Conservation (phyloP, 805 yeast genomes). For the Saturnispora dispora region DNA sequence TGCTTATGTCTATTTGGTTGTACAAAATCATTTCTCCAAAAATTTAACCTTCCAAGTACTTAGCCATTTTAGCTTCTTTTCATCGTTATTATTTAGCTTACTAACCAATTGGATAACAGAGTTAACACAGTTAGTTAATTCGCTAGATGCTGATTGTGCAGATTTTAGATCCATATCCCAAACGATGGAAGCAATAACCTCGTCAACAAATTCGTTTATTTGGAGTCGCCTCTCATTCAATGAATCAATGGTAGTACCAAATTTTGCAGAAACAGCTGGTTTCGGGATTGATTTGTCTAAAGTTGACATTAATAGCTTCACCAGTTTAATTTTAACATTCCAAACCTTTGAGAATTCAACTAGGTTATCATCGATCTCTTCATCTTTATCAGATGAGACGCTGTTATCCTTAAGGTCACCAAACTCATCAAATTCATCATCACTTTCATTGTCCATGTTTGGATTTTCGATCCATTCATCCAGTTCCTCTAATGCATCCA, state of each 20-base stretch:
- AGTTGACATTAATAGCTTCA: conserved; percentile 50
- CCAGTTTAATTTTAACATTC: conserved; percentile 44
- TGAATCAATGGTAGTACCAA: conserved; percentile 38
- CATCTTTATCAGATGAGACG: conserved; percentile 18
- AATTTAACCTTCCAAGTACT: conserved; percentile 44
- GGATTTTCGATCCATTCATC: conserved; percentile 66
- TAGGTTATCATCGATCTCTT: conserved; percentile 16
- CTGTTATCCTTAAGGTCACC: conserved; percentile 13
- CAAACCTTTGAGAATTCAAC: conserved; percentile 36
- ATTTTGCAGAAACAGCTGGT: conserved; percentile 16
- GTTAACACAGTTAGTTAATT: conserved; percentile 18
- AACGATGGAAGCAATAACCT: conserved; percentile 48
- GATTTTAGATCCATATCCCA: conserved; percentile 33
- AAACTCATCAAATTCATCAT: conserved; percentile 31
- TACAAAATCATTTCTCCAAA: conserved; percentile 14
- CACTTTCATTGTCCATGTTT: conserved; percentile 27
- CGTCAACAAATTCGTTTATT: conserved; percentile 44
- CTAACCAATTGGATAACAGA: conserved; percentile 33
- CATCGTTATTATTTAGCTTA: conserved; percentile 39
- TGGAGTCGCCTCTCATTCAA: conserved; percentile 35
- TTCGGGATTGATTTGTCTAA: conserved; percentile 49
- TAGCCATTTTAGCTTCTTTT: conserved; percentile 50
- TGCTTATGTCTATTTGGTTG: not conserved
- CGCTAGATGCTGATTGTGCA: conserved; percentile 16
- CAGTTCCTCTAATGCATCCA: conserved; percentile 59